Evolutionary conservation across 164 flowering plant species (phyloP).

Genomic region (Macadamia tetraphylla): DNA sequence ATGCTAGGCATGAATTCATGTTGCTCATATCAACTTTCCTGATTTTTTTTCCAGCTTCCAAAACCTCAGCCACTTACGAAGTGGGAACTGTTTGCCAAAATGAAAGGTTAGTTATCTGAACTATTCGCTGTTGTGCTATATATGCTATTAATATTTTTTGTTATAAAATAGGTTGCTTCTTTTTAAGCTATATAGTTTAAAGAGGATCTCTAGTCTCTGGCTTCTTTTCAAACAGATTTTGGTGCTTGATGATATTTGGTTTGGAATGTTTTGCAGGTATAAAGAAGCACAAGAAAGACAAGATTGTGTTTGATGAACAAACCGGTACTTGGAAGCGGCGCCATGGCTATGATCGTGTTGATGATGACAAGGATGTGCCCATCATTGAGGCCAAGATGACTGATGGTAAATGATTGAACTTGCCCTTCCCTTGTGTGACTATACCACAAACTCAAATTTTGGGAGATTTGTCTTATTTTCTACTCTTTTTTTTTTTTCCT

Average conservation of each 20-base stretch:
- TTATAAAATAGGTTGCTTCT: not conserved
- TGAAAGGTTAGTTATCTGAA: constrained; percentile 51
- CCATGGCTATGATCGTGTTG: constrained; percentile 88
- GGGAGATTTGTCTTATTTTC: not conserved
- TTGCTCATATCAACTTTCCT: not conserved
- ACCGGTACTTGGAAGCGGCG: constrained; percentile 83
- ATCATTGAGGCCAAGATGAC: constrained; percentile 36
- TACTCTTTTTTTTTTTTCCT: not conserved
- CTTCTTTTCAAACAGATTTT: not conserved
- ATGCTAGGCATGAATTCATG: not conserved
- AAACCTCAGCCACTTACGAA: constrained; percentile 85
- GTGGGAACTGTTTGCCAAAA: constrained; percentile 83
- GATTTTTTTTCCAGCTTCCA: constrained; percentile 54
- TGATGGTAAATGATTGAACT: constrained; percentile 25
- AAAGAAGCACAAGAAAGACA: constrained; percentile 70
- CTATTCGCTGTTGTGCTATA: not conserved
- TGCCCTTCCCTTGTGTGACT: not conserved
- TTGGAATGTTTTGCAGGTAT: constrained; percentile 48
- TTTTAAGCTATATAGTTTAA: not conserved
- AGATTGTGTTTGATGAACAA: constrained; percentile 37
- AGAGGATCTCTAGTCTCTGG: not conserved
- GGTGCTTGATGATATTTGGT: not conserved
- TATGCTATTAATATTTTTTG: not conserved
- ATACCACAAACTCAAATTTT: not conserved
- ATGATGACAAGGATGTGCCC: constrained; percentile 47